Evolutionary conservation across 768 basidiomycete genomes (phyloP).

Genomic region (Lactarius pseudohatsudake): DNA sequence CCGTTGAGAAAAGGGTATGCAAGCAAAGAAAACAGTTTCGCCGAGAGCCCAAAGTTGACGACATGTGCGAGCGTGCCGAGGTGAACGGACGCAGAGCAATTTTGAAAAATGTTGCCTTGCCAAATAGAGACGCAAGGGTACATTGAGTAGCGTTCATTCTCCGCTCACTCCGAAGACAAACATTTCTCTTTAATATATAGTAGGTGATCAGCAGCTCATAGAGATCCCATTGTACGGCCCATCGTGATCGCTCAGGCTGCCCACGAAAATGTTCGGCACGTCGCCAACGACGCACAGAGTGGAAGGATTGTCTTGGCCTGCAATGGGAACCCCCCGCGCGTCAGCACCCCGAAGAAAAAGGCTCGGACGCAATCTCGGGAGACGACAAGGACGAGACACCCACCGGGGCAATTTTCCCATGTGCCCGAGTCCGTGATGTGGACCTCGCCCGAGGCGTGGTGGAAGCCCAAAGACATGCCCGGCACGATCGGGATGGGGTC

Average conservation of each 20-base stretch:
- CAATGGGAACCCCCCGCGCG: neutral
- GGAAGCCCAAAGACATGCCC: slow-evolving; percentile 44
- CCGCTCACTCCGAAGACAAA: too few relatives aligned
- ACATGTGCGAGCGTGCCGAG: too few relatives aligned
- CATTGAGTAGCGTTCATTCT: too few relatives aligned
- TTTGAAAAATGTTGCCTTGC: too few relatives aligned
- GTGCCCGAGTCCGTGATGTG: slow-evolving; percentile 43
- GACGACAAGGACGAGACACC: neutral
- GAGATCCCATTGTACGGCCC: slow-evolving; percentile 27
- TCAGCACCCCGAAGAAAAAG: neutral
- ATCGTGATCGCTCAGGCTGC: slow-evolving; percentile 31
- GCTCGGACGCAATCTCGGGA: neutral
- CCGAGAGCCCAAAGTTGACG: too few relatives aligned
- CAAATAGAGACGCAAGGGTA: too few relatives aligned
- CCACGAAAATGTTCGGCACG: slow-evolving; percentile 49
- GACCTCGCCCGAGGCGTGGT: slow-evolving; percentile 44
- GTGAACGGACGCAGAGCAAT: too few relatives aligned
- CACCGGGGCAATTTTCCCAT: slow-evolving; percentile 59
- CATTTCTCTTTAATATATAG: too few relatives aligned
- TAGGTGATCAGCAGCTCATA: slow-evolving; percentile 29
- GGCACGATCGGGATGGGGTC: slow-evolving; percentile 42
- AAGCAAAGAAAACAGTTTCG: too few relatives aligned
- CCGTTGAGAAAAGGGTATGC: too few relatives aligned
- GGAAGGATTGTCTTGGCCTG: slow-evolving; percentile 62
- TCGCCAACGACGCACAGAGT: slow-evolving; percentile 53